Base-by-base conservation (phyloP, 2,329 filamentous ascomycete genomes). In the Cladorrhinum sp. region DNA sequence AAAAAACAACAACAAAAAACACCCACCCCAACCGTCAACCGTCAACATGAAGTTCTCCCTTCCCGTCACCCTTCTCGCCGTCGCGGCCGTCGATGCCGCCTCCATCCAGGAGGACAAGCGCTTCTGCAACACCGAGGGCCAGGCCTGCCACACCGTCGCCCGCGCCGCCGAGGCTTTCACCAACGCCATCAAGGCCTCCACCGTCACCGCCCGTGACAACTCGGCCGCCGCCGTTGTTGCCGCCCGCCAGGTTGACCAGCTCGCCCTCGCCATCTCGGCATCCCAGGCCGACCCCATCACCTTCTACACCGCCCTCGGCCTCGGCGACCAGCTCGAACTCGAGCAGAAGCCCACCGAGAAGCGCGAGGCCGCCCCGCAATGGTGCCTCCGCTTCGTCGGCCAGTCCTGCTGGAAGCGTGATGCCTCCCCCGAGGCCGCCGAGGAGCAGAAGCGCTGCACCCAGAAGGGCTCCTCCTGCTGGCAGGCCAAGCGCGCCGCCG, bases 401-500 rank as follows among this genome's bases (percentile, higher is more conserved):
- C 66, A 72, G 65, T 61, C 69, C 7, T 77, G 75, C 75, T 74
- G 73, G 73, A 74, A 67, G 65, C 69, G 69, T 48, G 64, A 68
- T 58, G 64, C 55, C 36, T 53, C 61, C 56, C 55, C 64, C 23
- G 64, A 61, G 24, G 60, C 54, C 42, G 53, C 67, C 58, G 69
- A 68, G 49, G 62, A 67, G 26, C 66, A 68, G 49, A 65, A 64
- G 59, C 60, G 63, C 12, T 66, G 64, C 62, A 52, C 16, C 59
- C 66, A 66, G 42, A 66, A 70, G 26, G 79, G 79, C 56, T 69
- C 75, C 64, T 64, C 72, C 23, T 82, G 80, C 75, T 75, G 71
- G 70, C 76, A 77, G 69, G 72, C 73, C 65, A 77, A 76, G 70
- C 77, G 76, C 62, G 76, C 74, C 18, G 70, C 72, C 61, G 69